Evolutionary conservation across 148 eudicot genomes (phyloP).

Genomic region (Rhododendron molle): DNA sequence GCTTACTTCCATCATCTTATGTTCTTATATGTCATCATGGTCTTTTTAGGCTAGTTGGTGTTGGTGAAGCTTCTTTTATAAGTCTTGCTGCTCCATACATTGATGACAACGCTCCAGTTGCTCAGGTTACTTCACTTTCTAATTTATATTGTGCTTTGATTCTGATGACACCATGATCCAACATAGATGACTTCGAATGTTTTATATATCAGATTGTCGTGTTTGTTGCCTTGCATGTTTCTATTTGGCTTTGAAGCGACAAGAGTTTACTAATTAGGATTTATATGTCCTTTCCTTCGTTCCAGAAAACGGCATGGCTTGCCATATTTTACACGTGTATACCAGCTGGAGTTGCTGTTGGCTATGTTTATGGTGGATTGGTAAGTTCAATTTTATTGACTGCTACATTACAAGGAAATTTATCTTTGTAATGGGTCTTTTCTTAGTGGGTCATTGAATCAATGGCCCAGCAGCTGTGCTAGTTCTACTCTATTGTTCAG

Average conservation of each 20-base stretch:
- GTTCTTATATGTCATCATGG: neutral
- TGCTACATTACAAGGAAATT: neutral
- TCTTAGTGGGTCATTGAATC: neutral
- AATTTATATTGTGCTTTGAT: neutral
- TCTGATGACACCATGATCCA: neutral
- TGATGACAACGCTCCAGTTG: conserved; percentile 88
- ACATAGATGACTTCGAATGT: neutral
- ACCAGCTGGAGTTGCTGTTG: conserved; percentile 92
- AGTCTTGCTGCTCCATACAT: conserved; percentile 99
- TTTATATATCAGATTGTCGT: neutral
- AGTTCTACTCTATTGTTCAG: neutral
- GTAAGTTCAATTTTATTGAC: conserved; percentile 31
- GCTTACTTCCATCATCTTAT: conserved; percentile 3
- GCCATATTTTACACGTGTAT: conserved; percentile 94
- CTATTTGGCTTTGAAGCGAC: neutral
- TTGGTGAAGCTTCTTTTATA: conserved; percentile 97
- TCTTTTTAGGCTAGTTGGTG: conserved; percentile 86
- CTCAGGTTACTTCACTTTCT: conserved; percentile 50
- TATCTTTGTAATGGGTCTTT: neutral
- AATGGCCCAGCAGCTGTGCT: neutral
- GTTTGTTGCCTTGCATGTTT: neutral
- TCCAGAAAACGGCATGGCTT: conserved; percentile 90
- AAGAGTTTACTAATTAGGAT: neutral
- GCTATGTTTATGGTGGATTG: conserved; percentile 93
- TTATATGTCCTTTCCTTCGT: neutral